Conservation (phyloP, 805 yeast species). For the Candida odintsovae region DNA sequence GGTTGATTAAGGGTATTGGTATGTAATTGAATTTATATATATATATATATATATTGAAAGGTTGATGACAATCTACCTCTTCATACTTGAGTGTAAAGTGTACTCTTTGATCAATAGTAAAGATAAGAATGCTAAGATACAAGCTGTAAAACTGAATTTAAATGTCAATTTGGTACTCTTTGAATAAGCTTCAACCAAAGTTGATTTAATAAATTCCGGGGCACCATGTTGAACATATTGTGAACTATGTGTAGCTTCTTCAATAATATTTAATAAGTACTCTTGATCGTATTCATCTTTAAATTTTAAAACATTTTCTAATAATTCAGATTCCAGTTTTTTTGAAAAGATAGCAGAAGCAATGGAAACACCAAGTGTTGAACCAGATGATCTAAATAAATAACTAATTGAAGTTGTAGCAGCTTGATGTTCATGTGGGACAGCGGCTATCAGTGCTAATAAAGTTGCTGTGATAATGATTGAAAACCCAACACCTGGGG, state of each 20-base stretch:
- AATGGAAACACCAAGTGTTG: conserved; percentile 58
- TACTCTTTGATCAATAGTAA: conserved; percentile 52
- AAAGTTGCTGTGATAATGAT: conserved; percentile 60
- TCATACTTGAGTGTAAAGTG: conserved; percentile 46
- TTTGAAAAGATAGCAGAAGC: conserved; percentile 59
- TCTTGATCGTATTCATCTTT: conserved; percentile 30
- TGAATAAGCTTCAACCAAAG: conserved; percentile 47
- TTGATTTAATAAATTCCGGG: conserved; percentile 43
- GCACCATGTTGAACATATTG: conserved; percentile 46
- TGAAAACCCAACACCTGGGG: conserved; percentile 53
- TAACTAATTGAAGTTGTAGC: conserved; percentile 63
- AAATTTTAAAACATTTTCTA: conserved; percentile 25
- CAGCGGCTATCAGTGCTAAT: conserved; percentile 66
- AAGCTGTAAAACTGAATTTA: conserved; percentile 35
- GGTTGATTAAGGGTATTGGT: no score
- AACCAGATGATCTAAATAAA: conserved; percentile 61
- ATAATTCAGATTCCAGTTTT: conserved; percentile 29
- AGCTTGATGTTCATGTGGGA: conserved; percentile 60
- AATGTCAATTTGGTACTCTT: conserved; percentile 50
- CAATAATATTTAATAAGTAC: conserved; percentile 39
- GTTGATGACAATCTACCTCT: conserved; percentile 26
- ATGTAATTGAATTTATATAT: no score
- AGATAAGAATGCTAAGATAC: conserved; percentile 33
- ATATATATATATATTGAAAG: no score
- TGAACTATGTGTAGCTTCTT: conserved; percentile 49